These are phyloP conservation scores for Magnusiomyces ingens DNA, from an alignment of 1,139 yeast species.

Conservation along the genomic window DNA sequence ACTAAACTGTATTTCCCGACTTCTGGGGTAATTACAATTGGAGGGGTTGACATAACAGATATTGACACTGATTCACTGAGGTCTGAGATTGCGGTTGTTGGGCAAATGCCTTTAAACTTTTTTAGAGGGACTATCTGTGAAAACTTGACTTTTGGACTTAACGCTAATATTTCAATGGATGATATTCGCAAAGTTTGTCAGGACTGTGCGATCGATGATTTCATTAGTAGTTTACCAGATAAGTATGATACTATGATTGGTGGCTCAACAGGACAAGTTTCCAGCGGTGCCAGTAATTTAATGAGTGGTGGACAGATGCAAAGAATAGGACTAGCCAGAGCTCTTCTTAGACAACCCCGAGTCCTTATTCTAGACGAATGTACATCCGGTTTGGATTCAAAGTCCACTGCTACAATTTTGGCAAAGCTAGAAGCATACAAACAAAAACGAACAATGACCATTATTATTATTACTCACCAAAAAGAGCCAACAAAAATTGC, in stretches of 20 bases:
- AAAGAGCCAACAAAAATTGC: conserved; percentile 55
- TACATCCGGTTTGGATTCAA: conserved; percentile 64
- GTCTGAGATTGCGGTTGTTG: conserved; percentile 66
- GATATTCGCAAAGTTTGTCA: conserved; percentile 24
- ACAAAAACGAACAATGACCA: conserved; percentile 51
- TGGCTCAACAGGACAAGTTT: conserved; percentile 27
- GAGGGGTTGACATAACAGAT: conserved; percentile 50
- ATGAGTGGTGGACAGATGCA: conserved; percentile 85
- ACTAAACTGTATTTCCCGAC: conserved; percentile 54
- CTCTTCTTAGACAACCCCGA: conserved; percentile 53
- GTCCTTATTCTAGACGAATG: conserved; percentile 66
- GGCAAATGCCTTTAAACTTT: conserved; percentile 69
- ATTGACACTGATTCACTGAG: conserved; percentile 60
- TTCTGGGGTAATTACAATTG: conserved; percentile 56
- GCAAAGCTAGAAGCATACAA: conserved; percentile 44
- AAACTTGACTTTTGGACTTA: conserved; percentile 62
- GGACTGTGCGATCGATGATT: conserved; percentile 32
- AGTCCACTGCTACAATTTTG: conserved; percentile 40
- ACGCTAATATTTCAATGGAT: conserved; percentile 33
- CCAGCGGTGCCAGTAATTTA: conserved; percentile 31
- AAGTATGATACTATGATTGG: conserved; percentile 47
- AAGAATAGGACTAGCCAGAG: conserved; percentile 78
- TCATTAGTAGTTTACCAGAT: conserved; percentile 29
- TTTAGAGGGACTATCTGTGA: conserved; percentile 72
- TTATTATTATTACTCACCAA: conserved; percentile 84